Evolutionary conservation across 306 rosid genomes (phyloP).

Genomic region (Fragaria vesca): DNA sequence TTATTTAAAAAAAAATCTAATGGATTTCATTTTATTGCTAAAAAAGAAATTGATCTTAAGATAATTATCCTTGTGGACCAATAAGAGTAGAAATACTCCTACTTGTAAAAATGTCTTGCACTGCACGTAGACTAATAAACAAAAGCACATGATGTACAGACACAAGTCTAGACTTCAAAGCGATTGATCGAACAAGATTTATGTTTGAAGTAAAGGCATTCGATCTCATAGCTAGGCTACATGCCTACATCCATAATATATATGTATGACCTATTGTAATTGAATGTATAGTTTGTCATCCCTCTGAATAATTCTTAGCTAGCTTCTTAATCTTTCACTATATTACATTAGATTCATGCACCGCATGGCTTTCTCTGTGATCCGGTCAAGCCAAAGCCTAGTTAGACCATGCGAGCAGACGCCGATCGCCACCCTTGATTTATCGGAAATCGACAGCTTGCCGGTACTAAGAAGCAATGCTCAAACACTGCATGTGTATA

Average conservation of each 20-base stretch:
- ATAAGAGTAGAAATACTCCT: not conserved
- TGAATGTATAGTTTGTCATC: not conserved
- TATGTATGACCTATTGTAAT: not conserved
- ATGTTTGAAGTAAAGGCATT: not conserved
- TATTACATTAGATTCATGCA: not conserved
- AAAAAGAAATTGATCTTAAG: no score
- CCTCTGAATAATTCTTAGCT: not conserved
- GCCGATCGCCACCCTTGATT: constrained; percentile 41
- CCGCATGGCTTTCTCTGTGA: constrained; percentile 43
- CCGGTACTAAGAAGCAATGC: constrained; percentile 60
- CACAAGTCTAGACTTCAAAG: not conserved
- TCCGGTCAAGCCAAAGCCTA: constrained; percentile 34
- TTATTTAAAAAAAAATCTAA: no score
- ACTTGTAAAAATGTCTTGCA: not conserved
- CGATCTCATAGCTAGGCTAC: not conserved
- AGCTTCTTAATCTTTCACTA: not conserved
- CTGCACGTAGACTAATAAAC: not conserved
- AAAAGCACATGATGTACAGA: not conserved
- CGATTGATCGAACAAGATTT: not conserved
- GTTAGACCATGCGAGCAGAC: constrained; percentile 52
- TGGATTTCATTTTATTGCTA: no score
- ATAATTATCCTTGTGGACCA: not conserved
- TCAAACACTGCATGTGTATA: constrained; percentile 70
- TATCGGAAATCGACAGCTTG: constrained; percentile 54
- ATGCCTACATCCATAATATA: not conserved